Evolutionary conservation across 2,329 filamentous ascomycete species (phyloP), one percentile per base, ranked within the genome.

Genomic region (Microsporum ferrugineum): DNA sequence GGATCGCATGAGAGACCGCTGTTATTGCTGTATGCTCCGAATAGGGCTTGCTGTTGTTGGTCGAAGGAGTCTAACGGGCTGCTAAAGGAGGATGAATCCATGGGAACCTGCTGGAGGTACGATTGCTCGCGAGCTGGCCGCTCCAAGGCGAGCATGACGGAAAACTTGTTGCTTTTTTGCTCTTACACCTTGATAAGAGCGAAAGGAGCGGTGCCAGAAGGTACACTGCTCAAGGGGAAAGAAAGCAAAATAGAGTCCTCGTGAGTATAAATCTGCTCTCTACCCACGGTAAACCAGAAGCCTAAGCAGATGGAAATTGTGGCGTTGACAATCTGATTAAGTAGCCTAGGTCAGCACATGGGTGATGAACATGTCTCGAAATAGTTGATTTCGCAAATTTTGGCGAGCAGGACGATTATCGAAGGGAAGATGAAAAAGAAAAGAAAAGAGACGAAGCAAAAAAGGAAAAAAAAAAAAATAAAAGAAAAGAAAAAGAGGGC

Each of bases 91-190:
- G 45, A 60, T 33, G 61, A 41, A 61, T 66, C 65, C 65, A 66
- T 65, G 27, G 62, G 63, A 49, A 62, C 23, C 5, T 62, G 60
- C 23, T 63, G 62, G 57, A 61, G 58, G 55, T 63, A 65, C 57
- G 63, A 57, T 60, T 63, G 58, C 45, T 63, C 60, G 61, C 63
- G 63, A 23, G 51, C 47, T 36, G 61, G 62, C 38, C 43, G 60
- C 43, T 66, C 64, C 38, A 65, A 59, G 34, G 61, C 65, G 49
- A 66, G 63, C 65, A 66, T 66, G 59, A 43, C 51, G 53, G 63
- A 39, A 27, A 49, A 49, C 36, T 57, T 41, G 34, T 41, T 41
- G 14, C 17, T 31, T n/a, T 55, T 55, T 8, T 10, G 27, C 33
- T 33, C 10, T 57, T 41, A 6, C 36, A n/a, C 17, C 17, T 14